Conservation (phyloP, 345 rosid genomes). For the Cardiospermum halicacabum region DNA sequence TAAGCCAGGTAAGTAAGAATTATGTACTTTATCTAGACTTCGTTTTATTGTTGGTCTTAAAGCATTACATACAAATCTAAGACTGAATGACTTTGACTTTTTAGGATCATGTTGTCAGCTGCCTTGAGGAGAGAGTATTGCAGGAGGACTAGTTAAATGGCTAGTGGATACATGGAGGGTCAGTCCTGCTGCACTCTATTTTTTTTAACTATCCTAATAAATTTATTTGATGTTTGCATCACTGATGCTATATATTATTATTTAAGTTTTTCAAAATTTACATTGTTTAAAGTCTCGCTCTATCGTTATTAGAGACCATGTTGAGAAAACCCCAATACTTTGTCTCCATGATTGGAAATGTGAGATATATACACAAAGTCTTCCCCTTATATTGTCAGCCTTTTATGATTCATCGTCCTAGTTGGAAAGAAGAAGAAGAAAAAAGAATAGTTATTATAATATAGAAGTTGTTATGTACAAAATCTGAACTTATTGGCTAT, state of each 20-base stretch:
- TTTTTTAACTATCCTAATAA: constrained; percentile 12
- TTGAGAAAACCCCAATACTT: no score
- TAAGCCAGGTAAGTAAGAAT: constrained; percentile 54
- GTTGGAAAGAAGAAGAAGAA: no score
- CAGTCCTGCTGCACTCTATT: constrained; percentile 72
- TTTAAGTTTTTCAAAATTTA: not conserved
- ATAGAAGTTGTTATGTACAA: no score
- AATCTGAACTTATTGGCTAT: no score
- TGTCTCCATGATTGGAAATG: no score
- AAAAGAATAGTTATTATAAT: no score
- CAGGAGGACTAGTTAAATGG: constrained; percentile 87
- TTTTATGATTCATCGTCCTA: no score
- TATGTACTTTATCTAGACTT: not conserved
- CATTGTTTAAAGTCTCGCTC: not conserved
- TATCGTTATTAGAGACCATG: not conserved
- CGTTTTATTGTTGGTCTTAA: not conserved
- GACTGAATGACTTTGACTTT: constrained; percentile 18
- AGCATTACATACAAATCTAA: not conserved
- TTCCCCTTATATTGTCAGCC: no score
- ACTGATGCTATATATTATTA: not conserved
- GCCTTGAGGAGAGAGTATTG: constrained; percentile 65
- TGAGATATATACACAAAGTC: no score
- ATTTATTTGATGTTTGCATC: not conserved
- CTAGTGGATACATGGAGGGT: constrained; percentile 96
- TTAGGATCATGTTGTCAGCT: constrained; percentile 84